A percentile compares a stretch with the other conserved stretches of the same genome.
Evolutionary conservation across 2,329 filamentous ascomycete genomes (phyloP).

Genomic region (Ophiostoma novo-ulmi): DNA sequence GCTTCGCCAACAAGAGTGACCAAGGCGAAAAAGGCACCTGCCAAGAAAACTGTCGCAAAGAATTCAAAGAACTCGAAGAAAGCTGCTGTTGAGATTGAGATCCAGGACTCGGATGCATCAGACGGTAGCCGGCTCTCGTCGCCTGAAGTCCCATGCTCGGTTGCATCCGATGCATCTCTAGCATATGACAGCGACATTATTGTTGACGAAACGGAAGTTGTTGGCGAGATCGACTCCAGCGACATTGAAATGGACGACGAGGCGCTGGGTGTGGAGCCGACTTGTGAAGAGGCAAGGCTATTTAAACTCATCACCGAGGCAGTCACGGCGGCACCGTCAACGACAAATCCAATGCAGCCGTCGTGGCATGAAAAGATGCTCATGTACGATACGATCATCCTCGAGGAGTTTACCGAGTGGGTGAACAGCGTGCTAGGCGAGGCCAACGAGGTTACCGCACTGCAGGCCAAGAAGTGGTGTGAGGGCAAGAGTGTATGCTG

Average conservation of each 20-base stretch:
- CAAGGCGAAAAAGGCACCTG: slow-evolving; percentile 20
- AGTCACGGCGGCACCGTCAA: slow-evolving; percentile 47
- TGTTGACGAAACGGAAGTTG: background rate
- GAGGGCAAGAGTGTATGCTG: slow-evolving; percentile 83
- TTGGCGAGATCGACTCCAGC: slow-evolving; percentile 31
- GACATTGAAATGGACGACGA: slow-evolving; percentile 38
- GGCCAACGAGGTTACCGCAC: slow-evolving; percentile 47
- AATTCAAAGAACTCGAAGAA: slow-evolving; percentile 16
- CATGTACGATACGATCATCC: slow-evolving; percentile 82
- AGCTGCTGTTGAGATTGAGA: slow-evolving; percentile 23
- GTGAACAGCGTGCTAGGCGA: slow-evolving; percentile 69
- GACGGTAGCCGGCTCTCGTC: slow-evolving; percentile 39
- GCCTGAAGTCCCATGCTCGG: slow-evolving; percentile 13
- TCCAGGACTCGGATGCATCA: slow-evolving; percentile 26
- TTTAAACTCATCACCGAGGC: slow-evolving; percentile 53
- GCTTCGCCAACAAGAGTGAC: background rate
- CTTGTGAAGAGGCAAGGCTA: slow-evolving; percentile 41
- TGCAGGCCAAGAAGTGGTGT: slow-evolving; percentile 81
- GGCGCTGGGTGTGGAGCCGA: slow-evolving; percentile 36
- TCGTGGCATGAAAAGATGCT: slow-evolving; percentile 92
- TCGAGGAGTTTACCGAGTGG: slow-evolving; percentile 82
- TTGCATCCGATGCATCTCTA: slow-evolving; percentile 28
- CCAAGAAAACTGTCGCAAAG: slow-evolving; percentile 29
- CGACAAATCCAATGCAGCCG: slow-evolving; percentile 46
- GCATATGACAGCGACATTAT: slow-evolving; percentile 32